Evolutionary conservation across 2,329 filamentous ascomycete genomes (phyloP).

Genomic region (Fusarium armeniacum): DNA sequence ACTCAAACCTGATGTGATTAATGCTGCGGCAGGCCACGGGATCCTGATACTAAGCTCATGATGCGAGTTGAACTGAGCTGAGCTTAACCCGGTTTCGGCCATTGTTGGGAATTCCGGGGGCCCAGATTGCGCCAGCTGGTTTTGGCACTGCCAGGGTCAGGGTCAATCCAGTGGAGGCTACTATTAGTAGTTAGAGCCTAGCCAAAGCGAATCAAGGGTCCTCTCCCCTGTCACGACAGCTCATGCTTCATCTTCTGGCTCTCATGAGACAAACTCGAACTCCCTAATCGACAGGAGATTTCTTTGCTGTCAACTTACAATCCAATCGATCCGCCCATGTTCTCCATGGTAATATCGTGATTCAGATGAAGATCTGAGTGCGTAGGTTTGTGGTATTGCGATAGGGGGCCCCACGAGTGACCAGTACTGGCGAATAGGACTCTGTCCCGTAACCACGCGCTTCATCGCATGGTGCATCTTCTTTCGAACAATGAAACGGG

Average conservation of each 20-base stretch:
- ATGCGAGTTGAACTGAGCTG: conserved; percentile 27
- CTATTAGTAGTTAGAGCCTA: not conserved
- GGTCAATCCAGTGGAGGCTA: not conserved
- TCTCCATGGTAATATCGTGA: conserved; percentile 18
- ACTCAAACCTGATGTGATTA: conserved; percentile 36
- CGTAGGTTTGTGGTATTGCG: conserved; percentile 26
- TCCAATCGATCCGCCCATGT: conserved; percentile 40
- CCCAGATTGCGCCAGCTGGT: conserved; percentile 32
- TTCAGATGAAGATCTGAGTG: conserved; percentile 24
- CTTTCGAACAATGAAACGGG: conserved; percentile 20
- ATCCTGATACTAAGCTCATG: conserved; percentile 28
- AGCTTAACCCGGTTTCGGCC: conserved; percentile 36
- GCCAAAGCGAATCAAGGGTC: conserved; percentile 6
- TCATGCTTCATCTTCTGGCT: conserved; percentile 40
- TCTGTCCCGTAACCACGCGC: conserved; percentile 45
- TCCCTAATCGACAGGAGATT: conserved; percentile 25
- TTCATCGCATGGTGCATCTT: conserved; percentile 21
- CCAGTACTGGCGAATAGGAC: conserved; percentile 45
- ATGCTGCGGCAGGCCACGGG: conserved; percentile 28
- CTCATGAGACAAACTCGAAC: conserved; percentile 31
- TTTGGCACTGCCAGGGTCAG: conserved; percentile 32
- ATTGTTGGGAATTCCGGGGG: conserved; percentile 29
- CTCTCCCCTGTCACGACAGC: conserved; percentile 7
- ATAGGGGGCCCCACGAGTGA: conserved; percentile 30
- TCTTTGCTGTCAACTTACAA: conserved; percentile 23